phyloP scores from a whole-genome alignment of 208 protist species.

The Wallacemonas collosoma region DNA sequence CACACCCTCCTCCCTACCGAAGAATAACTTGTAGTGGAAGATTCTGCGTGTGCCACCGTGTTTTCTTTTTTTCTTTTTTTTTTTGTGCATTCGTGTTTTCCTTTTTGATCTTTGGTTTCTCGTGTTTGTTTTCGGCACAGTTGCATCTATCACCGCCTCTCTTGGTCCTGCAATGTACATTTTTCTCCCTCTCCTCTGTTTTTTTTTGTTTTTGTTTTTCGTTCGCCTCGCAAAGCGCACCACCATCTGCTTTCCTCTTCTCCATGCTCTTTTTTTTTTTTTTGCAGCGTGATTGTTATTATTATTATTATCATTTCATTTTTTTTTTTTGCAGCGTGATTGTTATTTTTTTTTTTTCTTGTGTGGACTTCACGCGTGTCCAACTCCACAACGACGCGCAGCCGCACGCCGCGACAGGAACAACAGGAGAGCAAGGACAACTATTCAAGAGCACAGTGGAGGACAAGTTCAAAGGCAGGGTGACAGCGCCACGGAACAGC shows the following conservation, averaged over 20 bases:
- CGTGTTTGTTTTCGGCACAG: too few relatives aligned
- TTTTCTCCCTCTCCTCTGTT: not conserved
- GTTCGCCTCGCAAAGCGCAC: not conserved
- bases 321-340: not conserved
- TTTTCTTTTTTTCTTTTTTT: not conserved
- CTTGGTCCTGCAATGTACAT: not conserved
- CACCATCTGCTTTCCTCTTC: not conserved
- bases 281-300: not conserved
- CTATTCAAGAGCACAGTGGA: not conserved
- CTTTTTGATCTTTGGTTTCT: too few relatives aligned
- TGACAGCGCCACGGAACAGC: too few relatives aligned
- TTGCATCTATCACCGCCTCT: too few relatives aligned
- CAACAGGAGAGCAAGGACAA: not conserved
- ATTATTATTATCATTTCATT: slow-evolving; percentile 8
- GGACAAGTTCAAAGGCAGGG: not conserved
- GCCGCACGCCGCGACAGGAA: not conserved
- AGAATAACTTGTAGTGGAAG: too few relatives aligned
- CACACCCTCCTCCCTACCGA: too few relatives aligned
- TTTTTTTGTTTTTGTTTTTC: slow-evolving; percentile 14
- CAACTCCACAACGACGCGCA: too few relatives aligned
- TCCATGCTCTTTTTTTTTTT: not conserved
- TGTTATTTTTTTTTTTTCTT: slow-evolving; percentile 7
- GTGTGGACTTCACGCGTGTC: not conserved
- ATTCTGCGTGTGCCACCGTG: too few relatives aligned
- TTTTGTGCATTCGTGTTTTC: not conserved